phyloP scores from a whole-genome alignment of 2,329 filamentous ascomycete species.

The Fusarium sp. region DNA sequence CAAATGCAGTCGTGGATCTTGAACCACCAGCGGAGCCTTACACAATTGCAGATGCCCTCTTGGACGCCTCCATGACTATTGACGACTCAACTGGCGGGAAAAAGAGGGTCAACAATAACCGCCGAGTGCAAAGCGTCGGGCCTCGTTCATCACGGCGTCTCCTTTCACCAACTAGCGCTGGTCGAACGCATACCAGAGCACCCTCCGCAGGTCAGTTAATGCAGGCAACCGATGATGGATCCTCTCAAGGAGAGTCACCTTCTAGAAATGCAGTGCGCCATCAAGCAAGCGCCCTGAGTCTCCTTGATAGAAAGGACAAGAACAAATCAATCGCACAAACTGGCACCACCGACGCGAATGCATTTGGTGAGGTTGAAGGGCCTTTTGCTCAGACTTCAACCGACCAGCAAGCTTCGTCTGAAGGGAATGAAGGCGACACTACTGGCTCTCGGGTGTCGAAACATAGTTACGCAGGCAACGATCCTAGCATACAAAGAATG shows the following conservation, averaged over 20 bases:
- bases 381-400: conserved; percentile 56
- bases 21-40: conserved; percentile 60
- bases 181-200: conserved; percentile 50
- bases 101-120: conserved; percentile 62
- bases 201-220: conserved; percentile 45
- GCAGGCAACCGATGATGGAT: conserved; percentile 48
- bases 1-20: conserved; percentile 47
- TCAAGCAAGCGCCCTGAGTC: conserved; percentile 67
- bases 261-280: conserved; percentile 61
- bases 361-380: conserved; percentile 68
- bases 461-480: conserved; percentile 87
- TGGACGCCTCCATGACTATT: conserved; percentile 91
- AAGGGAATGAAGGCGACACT: conserved; percentile 44
- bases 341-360: conserved; percentile 66
- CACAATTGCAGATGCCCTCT: conserved; percentile 88
- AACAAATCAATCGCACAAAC: conserved; percentile 68
- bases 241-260: conserved; percentile 54
- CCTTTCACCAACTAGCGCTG: conserved; percentile 46
- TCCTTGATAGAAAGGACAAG: conserved; percentile 67
- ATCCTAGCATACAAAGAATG: conserved; percentile 73
- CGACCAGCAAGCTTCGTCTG: conserved; percentile 32
- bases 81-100: conserved; percentile 70
- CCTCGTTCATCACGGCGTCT: conserved; percentile 44
- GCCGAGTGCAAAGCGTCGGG: conserved; percentile 52
- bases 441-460: conserved; percentile 60